These are phyloP conservation scores for Dichotomopilus funicola DNA, from an alignment of 2,329 filamentous ascomycete genomes.

Conservation along the genomic window DNA sequence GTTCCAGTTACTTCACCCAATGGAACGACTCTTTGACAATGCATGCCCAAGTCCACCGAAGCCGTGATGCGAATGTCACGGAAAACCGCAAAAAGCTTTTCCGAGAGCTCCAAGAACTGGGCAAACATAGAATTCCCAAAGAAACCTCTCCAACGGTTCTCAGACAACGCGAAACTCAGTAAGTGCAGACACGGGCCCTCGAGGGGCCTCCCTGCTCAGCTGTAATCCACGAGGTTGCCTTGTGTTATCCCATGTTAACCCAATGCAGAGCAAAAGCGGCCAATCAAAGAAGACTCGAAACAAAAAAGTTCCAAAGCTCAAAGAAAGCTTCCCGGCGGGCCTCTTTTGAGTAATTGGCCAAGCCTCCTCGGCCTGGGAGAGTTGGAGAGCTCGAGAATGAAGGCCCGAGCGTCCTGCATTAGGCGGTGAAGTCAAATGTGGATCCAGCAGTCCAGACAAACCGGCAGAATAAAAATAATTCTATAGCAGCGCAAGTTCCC, in stretches of 20 bases:
- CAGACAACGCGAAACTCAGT: constrained; percentile 24
- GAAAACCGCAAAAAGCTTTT: constrained; percentile 42
- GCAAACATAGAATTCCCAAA: constrained; percentile 20
- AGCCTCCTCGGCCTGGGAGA: background rate
- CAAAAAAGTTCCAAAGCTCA: constrained; percentile 20
- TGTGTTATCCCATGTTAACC: background rate
- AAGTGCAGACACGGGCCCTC: constrained; percentile 7
- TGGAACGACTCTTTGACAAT: constrained; percentile 48
- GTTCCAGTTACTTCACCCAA: constrained; percentile 48
- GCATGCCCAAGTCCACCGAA: constrained; percentile 49
- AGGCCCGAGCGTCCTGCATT: background rate
- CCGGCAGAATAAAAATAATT: constrained; percentile 23
- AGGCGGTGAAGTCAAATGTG: constrained; percentile 3
- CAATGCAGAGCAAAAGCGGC: constrained; percentile 20
- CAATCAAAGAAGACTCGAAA: constrained; percentile 19
- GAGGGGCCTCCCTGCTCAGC: background rate
- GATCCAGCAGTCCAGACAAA: constrained; percentile 7
- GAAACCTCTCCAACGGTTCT: constrained; percentile 22
- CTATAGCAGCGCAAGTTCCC: constrained; percentile 2
- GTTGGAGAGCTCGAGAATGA: background rate
- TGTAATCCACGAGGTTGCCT: background rate
- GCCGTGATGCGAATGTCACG: constrained; percentile 44
- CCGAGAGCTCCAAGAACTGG: constrained; percentile 22
- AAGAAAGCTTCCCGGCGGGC: constrained; percentile 21
- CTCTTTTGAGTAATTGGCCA: constrained; percentile 3